Base-by-base conservation (phyloP, 108 stramenopile species). In the Stephanodiscus minutulus region DNA sequence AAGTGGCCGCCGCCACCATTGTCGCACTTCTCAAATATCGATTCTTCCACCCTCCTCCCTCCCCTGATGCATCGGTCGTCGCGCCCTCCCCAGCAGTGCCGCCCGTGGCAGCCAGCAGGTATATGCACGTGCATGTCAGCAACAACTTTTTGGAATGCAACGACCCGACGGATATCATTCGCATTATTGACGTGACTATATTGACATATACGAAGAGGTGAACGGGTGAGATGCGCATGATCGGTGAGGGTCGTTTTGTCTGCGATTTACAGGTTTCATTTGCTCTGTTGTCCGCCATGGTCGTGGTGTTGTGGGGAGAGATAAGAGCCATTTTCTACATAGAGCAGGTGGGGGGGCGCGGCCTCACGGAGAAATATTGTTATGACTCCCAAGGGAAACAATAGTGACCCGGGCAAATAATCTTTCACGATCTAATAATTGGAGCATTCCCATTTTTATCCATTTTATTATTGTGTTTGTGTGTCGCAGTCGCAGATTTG, bases 61-160 rank as follows among this genome's bases (percentile, higher is more conserved):
- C 2, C 15, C 7, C 1, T 11, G 25, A 24, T 27, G 52, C 52
- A 53, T 58, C 57, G 57, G 29, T 0, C 13, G 29, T 17, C 27
- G 31, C 57, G 33, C 15, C 43, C 43, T 44, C 43, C 43, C 22
- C 29, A 13, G 29, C 22, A 2, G 15, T 58, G 57, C 57, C 36
- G 13, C 57, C 25, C 5, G 57, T 58, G 25, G 57, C 57, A 9
- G 57, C 11, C 20, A 58, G 57, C 15, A 58, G 57, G n/a, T 58
- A 58, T 2, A 58, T 18, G 29, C 57, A 27, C 1, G 12, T 2
- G 13, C 29, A 35, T 0, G 29, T 33, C 11, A 31, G 15, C 5
- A 58, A 36, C 1, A 31, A 25, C 0, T 25, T 53, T 25, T 12
- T 53, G 9, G 52, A 5, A 53, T 53, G 9, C 52, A 53, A 11